Base-by-base conservation (phyloP, 208 protist species). In the Trypanosoma boissoni region DNA sequence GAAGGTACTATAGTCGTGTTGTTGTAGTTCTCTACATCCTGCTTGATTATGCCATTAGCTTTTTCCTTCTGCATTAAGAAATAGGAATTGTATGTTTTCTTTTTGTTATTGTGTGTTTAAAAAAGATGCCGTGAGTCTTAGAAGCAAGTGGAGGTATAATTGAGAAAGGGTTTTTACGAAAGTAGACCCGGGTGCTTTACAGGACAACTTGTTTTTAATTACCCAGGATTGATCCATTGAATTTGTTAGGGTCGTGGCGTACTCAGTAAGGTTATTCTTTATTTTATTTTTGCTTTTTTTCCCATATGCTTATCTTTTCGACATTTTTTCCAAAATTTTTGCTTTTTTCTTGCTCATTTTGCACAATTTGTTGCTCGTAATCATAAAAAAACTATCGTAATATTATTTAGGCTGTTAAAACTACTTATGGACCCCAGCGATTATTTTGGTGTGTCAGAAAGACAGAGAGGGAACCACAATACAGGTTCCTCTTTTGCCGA, bases 351-450 rank as follows among this genome's bases (percentile, higher is more conserved):
- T 31, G 32, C 1, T 37, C 8, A 3, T 45, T 2, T 45, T 31
- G 28, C 26, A 29, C 21, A 52, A 16, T 42, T 34, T 44, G 41
- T 46, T n/a, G 12, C 3, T n/a, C n/a, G n/a, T n/a, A n/a, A n/a
- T n/a, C n/a, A n/a, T n/a, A n/a, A n/a, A n/a, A n/a, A n/a, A n/a
- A n/a, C n/a, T n/a, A n/a, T n/a, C n/a, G n/a, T n/a, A n/a, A n/a
- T n/a, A n/a, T n/a, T n/a, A n/a, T n/a, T n/a, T n/a, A n/a, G n/a
- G n/a, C n/a, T n/a, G n/a, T n/a, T n/a, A n/a, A n/a, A n/a, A n/a
- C n/a, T n/a, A n/a, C n/a, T n/a, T 36, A 71, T 71, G 64, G 50
- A 64, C 20, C 54, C 50, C 23, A 64, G 64, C 56, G 57, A 58
- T 27, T 59, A 48, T n/a, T 63, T 28, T 43, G 49, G 49, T n/a